A percentile compares a stretch with the other conserved stretches of the same genome.
Evolutionary conservation across 345 rosid genomes (phyloP).

Genomic region (Hibiscus mutabilis): DNA sequence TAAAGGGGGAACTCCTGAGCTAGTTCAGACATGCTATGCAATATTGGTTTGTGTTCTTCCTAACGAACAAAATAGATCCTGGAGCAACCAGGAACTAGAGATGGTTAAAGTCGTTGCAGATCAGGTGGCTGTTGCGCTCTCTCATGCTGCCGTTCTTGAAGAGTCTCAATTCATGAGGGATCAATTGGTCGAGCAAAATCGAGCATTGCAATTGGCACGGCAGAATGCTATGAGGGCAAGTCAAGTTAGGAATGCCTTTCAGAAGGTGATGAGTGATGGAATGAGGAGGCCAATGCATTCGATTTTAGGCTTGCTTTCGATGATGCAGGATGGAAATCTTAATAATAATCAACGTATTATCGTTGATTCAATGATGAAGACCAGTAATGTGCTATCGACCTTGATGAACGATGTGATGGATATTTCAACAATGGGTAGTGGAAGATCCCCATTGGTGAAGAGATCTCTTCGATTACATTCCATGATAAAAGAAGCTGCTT

Average conservation of each 20-base stretch:
- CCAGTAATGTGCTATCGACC: slow-evolving; percentile 66
- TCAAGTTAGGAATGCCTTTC: slow-evolving; percentile 68
- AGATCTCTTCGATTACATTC: slow-evolving; percentile 56
- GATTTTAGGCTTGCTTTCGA: slow-evolving; percentile 61
- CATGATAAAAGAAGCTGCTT: slow-evolving; percentile 65
- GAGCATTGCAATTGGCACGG: slow-evolving; percentile 62
- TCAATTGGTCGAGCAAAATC: slow-evolving; percentile 77
- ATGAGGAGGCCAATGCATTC: slow-evolving; percentile 95
- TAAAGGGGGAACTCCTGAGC: slow-evolving; percentile 87
- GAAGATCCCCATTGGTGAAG: slow-evolving; percentile 56
- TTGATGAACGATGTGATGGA: slow-evolving; percentile 86
- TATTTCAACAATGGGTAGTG: slow-evolving; percentile 49
- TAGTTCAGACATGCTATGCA: slow-evolving; percentile 60
- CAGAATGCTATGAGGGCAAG: slow-evolving; percentile 81
- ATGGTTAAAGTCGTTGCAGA: slow-evolving; percentile 90
- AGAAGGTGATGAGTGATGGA: slow-evolving; percentile 87
- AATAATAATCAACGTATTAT: slow-evolving; percentile 52
- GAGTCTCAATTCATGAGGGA: slow-evolving; percentile 96
- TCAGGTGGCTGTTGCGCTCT: slow-evolving; percentile 95
- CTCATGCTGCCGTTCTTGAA: slow-evolving; percentile 92
- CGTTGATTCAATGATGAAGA: slow-evolving; percentile 71
- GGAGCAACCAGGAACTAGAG: slow-evolving; percentile 81
- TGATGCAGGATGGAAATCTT: slow-evolving; percentile 62
- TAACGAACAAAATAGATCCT: slow-evolving; percentile 45
- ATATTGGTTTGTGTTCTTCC: slow-evolving; percentile 83